Conservation (phyloP, 768 basidiomycete species). For the Chalciporus sphaerocephalus region DNA sequence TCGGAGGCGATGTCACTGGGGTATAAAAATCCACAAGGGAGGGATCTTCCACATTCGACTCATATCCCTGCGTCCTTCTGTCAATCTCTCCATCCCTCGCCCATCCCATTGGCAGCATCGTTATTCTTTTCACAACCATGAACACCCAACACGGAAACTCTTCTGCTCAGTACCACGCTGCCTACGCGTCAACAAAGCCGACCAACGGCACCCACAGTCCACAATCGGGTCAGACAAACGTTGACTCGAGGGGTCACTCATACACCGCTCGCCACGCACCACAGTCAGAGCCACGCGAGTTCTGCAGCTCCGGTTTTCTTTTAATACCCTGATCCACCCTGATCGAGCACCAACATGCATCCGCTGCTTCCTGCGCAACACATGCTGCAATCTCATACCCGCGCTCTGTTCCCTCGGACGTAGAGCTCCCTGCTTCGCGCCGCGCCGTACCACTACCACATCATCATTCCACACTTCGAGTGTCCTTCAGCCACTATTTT, state of each 20-base stretch:
- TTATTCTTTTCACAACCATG: constrained; percentile 16
- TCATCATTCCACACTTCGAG: neutral
- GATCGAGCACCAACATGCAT: neutral
- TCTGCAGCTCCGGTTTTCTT: constrained; percentile 57
- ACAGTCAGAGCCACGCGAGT: constrained; percentile 48
- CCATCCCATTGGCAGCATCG: neutral
- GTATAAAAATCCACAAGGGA: constrained; percentile 26
- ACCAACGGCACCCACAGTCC: constrained; percentile 8
- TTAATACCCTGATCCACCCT: constrained; percentile 27
- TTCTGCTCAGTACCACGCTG: constrained; percentile 12
- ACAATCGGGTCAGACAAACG: constrained; percentile 20
- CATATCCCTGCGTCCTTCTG: constrained; percentile 1
- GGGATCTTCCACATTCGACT: neutral
- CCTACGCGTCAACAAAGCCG: constrained; percentile 22
- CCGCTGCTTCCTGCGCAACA: neutral
- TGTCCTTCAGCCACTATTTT: neutral
- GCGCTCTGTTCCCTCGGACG: neutral
- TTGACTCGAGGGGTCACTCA: constrained; percentile 19
- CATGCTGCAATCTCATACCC: neutral
- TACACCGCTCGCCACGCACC: constrained; percentile 26
- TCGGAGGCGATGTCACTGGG: constrained; percentile 28
- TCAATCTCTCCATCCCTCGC: neutral
- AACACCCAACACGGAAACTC: constrained; percentile 22
- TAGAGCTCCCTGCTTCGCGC: constrained; percentile 1
- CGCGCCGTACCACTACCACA: neutral